A percentile compares a stretch with the other conserved stretches of the same genome.
Evolutionary conservation across 257 asterid genomes (phyloP).

Genomic region (Fraxinus pennsylvanica): DNA sequence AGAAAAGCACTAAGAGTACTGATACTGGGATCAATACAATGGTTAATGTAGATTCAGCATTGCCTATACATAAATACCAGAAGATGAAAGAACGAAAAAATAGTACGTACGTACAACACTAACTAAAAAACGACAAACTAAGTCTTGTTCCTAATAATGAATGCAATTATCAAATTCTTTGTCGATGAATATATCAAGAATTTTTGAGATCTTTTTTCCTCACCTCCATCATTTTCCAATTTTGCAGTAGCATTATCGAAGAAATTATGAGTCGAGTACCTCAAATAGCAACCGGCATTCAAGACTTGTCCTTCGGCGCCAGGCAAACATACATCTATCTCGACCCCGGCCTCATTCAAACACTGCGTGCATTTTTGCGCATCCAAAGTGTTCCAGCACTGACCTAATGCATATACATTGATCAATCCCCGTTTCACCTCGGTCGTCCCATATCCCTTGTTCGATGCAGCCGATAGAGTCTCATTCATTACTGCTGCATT

Average conservation of each 20-base stretch:
- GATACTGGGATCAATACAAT: neutral
- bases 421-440: neutral
- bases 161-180: no score
- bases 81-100: no score
- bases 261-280: slow-evolving; percentile 9
- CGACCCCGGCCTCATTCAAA: slow-evolving; percentile 1
- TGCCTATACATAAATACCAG: neutral
- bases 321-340: neutral
- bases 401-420: slow-evolving; percentile 4
- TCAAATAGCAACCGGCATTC: slow-evolving; percentile 18
- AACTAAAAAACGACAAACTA: no score
- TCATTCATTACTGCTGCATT: neutral
- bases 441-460: neutral
- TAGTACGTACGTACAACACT: no score
- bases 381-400: neutral
- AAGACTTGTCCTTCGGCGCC: slow-evolving; percentile 5
- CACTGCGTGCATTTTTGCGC: neutral
- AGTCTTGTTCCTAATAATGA: no score
- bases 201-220: neutral
- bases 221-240: neutral
- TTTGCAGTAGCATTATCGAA: neutral
- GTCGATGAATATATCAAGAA: no score
- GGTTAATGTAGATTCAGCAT: neutral
- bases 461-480: neutral
- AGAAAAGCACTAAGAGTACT: neutral